Percentiles rank a stretch among this genome's conserved stretches.
phyloP scores from a whole-genome alignment of 2,329 filamentous ascomycete species.

The Monilinia vaccinii-corymbosi region DNA sequence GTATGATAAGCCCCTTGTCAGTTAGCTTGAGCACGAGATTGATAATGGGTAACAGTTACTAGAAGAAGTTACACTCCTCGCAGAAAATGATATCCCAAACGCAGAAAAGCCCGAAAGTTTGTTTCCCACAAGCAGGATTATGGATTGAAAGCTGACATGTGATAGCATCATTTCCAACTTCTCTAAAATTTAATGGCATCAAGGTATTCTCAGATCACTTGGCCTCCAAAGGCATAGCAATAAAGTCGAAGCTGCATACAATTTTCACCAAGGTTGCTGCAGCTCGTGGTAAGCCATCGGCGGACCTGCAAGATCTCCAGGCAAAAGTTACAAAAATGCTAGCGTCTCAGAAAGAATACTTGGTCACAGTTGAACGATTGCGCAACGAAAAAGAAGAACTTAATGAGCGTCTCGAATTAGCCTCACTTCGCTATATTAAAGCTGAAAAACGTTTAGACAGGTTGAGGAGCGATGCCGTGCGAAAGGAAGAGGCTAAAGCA shows the following conservation, averaged over 20 bases:
- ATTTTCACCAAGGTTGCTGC: slow-evolving; percentile 52
- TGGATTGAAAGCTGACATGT: slow-evolving; percentile 20
- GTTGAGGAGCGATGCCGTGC: slow-evolving; percentile 77
- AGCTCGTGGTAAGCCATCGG: slow-evolving; percentile 45
- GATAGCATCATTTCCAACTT: slow-evolving; percentile 47
- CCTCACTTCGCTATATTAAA: slow-evolving; percentile 84
- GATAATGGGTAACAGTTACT: slow-evolving; percentile 39
- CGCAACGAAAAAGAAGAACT: slow-evolving; percentile 74
- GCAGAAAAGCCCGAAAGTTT: slow-evolving; percentile 26
- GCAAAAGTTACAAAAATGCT: slow-evolving; percentile 65
- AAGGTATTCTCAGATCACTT: slow-evolving; percentile 77
- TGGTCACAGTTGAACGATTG: slow-evolving; percentile 66
- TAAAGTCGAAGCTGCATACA: slow-evolving; percentile 63
- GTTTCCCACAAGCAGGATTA: neutral
- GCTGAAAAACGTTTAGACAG: slow-evolving; percentile 93
- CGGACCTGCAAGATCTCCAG: slow-evolving; percentile 66
- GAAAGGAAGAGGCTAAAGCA: slow-evolving; percentile 86
- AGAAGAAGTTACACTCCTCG: slow-evolving; percentile 55
- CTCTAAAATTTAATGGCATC: slow-evolving; percentile 52
- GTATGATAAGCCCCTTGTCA: slow-evolving; percentile 39
- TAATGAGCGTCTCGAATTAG: slow-evolving; percentile 77
- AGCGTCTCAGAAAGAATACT: slow-evolving; percentile 72
- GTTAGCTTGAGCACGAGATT: neutral
- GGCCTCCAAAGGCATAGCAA: slow-evolving; percentile 62
- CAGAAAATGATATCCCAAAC: slow-evolving; percentile 40